Evolutionary conservation across 2,329 filamentous ascomycete species (phyloP).

Genomic region (Colletotrichum costaricense): DNA sequence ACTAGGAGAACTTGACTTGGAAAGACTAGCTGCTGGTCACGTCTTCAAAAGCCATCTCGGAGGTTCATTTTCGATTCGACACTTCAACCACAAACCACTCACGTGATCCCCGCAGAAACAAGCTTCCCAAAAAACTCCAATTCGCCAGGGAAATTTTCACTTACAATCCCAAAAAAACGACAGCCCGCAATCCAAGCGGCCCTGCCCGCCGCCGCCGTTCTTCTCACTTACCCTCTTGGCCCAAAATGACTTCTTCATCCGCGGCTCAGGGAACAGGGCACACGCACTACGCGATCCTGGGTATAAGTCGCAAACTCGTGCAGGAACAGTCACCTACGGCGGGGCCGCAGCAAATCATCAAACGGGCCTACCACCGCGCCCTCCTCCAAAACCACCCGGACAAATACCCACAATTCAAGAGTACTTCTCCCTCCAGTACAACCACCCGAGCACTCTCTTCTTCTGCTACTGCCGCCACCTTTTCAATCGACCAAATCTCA

Average conservation of each 20-base stretch:
- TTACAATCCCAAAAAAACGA: slow-evolving; percentile 13
- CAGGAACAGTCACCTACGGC: slow-evolving; percentile 45
- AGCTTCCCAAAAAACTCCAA: slow-evolving; percentile 3
- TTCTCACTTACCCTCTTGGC: not conserved
- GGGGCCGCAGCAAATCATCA: slow-evolving; percentile 60
- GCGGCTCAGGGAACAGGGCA: slow-evolving; percentile 38
- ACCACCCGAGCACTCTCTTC: not conserved
- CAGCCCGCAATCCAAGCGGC: not conserved
- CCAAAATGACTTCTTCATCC: slow-evolving; percentile 31
- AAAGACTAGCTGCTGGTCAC: not conserved
- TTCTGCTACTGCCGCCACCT: slow-evolving; percentile 39
- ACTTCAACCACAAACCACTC: slow-evolving; percentile 6
- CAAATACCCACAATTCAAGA: slow-evolving; percentile 51
- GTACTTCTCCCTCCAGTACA: slow-evolving; percentile 22
- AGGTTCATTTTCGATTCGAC: no score
- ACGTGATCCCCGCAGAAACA: slow-evolving; percentile 22
- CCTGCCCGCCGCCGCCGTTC: slow-evolving; percentile 25
- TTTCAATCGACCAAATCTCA: slow-evolving; percentile 73
- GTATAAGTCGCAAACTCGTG: slow-evolving; percentile 61
- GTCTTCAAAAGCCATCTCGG: not conserved
- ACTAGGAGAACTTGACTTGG: not conserved
- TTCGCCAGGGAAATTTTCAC: slow-evolving; percentile 29
- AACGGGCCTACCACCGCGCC: slow-evolving; percentile 72
- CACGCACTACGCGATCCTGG: slow-evolving; percentile 72
- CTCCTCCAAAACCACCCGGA: slow-evolving; percentile 76